These are phyloP conservation scores for Pythium dissotocum DNA, from an alignment of 352 stramenopile genomes.

Conservation along the genomic window DNA sequence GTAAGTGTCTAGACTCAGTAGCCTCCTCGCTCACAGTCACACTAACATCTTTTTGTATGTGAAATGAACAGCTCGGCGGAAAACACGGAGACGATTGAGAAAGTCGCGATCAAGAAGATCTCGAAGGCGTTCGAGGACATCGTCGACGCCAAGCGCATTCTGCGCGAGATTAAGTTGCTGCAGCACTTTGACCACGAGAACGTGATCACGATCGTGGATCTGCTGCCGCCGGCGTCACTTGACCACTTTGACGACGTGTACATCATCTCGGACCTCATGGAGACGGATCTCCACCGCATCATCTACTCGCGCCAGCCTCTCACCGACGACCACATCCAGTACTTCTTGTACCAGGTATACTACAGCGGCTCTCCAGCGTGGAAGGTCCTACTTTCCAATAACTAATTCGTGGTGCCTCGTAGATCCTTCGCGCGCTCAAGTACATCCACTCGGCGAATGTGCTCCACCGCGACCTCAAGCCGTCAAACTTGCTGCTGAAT, in stretches of 20 bases:
- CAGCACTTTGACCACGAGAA: conserved; percentile 95
- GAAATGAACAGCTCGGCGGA: conserved; percentile 58
- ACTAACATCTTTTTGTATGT: background rate
- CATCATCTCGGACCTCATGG: conserved; percentile 98
- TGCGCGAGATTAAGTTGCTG: conserved; percentile 96
- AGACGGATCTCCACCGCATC: conserved; percentile 97
- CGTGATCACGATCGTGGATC: conserved; percentile 95
- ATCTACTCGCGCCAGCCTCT: conserved; percentile 96
- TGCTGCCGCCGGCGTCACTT: conserved; percentile 92
- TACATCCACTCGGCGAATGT: conserved; percentile 95
- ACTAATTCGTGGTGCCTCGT: conserved; percentile 11
- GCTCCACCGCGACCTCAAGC: conserved; percentile 97
- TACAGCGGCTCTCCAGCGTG: background rate
- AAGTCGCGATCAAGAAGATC: conserved; percentile 90
- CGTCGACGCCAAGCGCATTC: conserved; percentile 99
- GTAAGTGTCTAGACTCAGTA: conserved; percentile 33
- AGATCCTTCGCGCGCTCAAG: conserved; percentile 96
- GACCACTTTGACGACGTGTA: conserved; percentile 97
- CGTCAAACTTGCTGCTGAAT: conserved; percentile 96
- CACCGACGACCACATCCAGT: conserved; percentile 93
- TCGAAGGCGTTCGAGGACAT: conserved; percentile 95
- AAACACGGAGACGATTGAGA: conserved; percentile 80
- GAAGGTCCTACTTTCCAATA: background rate
- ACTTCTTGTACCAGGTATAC: conserved; percentile 90
- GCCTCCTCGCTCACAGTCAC: background rate